Percentiles rank a stretch among this genome's conserved stretches.
phyloP scores from a whole-genome alignment of 345 rosid genomes.

The Atalantia buxifolia region DNA sequence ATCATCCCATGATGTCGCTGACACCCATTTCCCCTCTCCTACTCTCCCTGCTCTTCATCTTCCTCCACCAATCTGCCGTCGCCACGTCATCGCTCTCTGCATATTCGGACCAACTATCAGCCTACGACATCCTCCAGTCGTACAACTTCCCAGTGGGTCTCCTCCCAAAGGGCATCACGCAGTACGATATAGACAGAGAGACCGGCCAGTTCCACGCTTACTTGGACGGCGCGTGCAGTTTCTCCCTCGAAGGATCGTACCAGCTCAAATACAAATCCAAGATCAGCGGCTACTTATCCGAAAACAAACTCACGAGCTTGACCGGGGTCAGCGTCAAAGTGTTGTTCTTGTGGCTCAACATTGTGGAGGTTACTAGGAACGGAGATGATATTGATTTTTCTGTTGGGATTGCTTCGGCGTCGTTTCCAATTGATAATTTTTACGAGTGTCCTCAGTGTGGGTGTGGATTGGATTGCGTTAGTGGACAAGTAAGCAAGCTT shows the following conservation, averaged over 20 bases:
- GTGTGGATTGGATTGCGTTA: constrained; percentile 73
- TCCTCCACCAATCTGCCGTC: constrained; percentile 19
- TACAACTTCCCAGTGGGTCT: constrained; percentile 80
- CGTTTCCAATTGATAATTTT: constrained; percentile 70
- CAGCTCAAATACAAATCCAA: constrained; percentile 71
- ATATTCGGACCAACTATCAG: constrained; percentile 34
- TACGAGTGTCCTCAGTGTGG: constrained; percentile 91
- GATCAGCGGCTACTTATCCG: constrained; percentile 67
- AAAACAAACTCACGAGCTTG: constrained; percentile 53
- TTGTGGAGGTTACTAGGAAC: constrained; percentile 70
- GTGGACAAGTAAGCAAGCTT: constrained; percentile 33
- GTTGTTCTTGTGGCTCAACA: constrained; percentile 82
- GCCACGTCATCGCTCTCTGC: constrained; percentile 22
- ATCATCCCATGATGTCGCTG: constrained; percentile 8
- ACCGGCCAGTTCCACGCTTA: constrained; percentile 66
- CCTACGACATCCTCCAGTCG: constrained; percentile 60
- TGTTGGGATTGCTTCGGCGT: constrained; percentile 89
- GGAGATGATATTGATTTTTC: constrained; percentile 72
- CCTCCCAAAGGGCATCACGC: constrained; percentile 63
- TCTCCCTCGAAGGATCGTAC: constrained; percentile 88
- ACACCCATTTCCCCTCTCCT: constrained; percentile 1
- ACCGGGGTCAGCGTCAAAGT: constrained; percentile 87
- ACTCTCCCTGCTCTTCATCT: constrained; percentile 17
- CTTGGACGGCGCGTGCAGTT: constrained; percentile 64
- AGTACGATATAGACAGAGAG: constrained; percentile 59